Conservation (phyloP, 2,329 filamentous ascomycete genomes). For the Aureobasidium melanogenum region DNA sequence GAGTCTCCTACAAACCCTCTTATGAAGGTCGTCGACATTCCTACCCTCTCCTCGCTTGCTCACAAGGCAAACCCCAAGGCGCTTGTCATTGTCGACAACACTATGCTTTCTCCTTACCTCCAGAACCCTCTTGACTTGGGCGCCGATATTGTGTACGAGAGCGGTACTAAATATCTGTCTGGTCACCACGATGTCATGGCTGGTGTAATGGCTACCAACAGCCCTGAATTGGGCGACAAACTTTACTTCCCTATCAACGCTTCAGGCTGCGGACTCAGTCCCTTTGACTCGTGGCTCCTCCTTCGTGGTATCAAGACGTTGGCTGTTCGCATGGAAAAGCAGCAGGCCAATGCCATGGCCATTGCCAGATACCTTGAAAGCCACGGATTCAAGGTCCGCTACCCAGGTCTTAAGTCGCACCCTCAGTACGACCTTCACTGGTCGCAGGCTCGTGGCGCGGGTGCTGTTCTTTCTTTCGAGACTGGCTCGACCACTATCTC, state of each 20-base stretch:
- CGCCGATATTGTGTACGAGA: constrained; percentile 94
- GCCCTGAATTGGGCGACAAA: constrained; percentile 69
- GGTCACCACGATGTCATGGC: constrained; percentile 99
- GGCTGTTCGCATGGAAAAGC: constrained; percentile 97
- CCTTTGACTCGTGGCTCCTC: constrained; percentile 92
- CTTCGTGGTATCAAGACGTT: constrained; percentile 95
- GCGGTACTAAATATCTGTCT: constrained; percentile 93
- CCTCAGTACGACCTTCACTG: constrained; percentile 95
- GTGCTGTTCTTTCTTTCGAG: constrained; percentile 92
- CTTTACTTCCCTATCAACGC: constrained; percentile 97
- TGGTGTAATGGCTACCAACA: constrained; percentile 87
- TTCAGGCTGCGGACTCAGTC: constrained; percentile 85
- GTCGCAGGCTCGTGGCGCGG: constrained; percentile 88
- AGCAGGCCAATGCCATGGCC: constrained; percentile 81
- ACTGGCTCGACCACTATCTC: constrained; percentile 77
- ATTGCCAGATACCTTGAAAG: constrained; percentile 89
- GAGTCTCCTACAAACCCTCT: constrained; percentile 96
- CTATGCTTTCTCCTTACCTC: constrained; percentile 94
- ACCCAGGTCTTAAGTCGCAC: constrained; percentile 87
- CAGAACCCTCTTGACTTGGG: constrained; percentile 90
- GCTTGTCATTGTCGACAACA: constrained; percentile 92
- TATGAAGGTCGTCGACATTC: constrained; percentile 95
- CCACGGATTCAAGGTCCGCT: constrained; percentile 89
- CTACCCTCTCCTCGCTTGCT: constrained; percentile 63
- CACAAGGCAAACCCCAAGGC: constrained; percentile 71